A percentile compares a stretch with the other conserved stretches of the same genome.
phyloP scores from a whole-genome alignment of 1,284 basidiomycete species.

The Apiotrichum siamense region DNA sequence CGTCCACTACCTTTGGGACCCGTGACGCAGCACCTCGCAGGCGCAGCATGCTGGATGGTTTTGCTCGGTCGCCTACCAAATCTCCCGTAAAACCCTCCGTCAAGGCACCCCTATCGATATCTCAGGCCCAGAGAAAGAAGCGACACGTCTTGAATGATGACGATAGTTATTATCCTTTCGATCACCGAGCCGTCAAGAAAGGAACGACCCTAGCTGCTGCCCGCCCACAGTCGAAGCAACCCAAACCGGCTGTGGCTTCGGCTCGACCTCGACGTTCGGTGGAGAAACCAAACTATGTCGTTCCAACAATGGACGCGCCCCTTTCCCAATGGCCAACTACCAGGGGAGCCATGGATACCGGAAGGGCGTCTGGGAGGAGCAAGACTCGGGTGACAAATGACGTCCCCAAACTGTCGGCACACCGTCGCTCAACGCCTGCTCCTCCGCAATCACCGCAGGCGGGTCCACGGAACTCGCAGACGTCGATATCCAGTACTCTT shows the following conservation, averaged over 20 bases:
- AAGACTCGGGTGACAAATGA: background rate
- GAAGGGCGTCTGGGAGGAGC: no score
- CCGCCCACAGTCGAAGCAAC: background rate
- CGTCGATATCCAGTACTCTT: no score
- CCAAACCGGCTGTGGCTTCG: background rate
- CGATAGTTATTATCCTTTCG: no score
- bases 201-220: no score
- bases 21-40: background rate
- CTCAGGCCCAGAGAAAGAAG: no score
- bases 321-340: constrained; percentile 18
- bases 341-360: background rate
- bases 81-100: background rate
- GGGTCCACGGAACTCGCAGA: no score
- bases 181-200: no score
- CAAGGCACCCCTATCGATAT: background rate
- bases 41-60: background rate
- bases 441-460: background rate
- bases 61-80: background rate
- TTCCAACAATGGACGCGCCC: constrained; percentile 18
- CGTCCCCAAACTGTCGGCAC: no score
- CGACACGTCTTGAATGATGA: no score
- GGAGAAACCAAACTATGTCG: constrained; percentile 10
- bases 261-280: background rate
- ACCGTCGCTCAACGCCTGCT: no score
- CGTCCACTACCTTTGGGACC: no score